Base-by-base conservation (phyloP, 176 grass and related monocot genomes). In the Triticum monococcum region DNA sequence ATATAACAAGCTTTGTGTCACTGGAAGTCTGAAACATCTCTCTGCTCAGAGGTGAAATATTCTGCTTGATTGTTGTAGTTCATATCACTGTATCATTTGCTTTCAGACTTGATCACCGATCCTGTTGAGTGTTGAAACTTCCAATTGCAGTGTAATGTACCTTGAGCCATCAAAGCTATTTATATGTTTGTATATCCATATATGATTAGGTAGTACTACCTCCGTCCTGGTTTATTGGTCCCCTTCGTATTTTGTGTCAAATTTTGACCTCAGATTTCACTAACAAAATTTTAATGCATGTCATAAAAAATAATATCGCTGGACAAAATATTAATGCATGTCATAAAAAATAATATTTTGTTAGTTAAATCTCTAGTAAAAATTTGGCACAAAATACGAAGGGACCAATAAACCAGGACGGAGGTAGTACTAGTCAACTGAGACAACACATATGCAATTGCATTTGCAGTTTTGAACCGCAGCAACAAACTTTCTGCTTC, bases 111-210 rank as follows among this genome's bases (percentile, higher is more conserved):
- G 13, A 50, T 62, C 45, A 65, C 30, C 0, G 37, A 90, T 64
- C 36, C 28, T 70, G 48, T 62, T 57, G 37, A 24, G 52, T 23
- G 31, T 37, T 67, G 76, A 77, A 82, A 77, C 23, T 69, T 69
- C 43, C 28, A 69, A 82, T 7, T 48, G 46, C 37, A n/a, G 32
- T 81, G 70, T 61, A 62, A n/a, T 81, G 28, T 59, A 46, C 12
- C 36, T 69, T 48, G 83, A 86, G 28, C 46, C 71, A 81, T 81
- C 33, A 46, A 81, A n/a, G 56, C 63, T 83, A 56, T 85, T 73
- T 75, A 26, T 52, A 16, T 81, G 20, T 83, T 46, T 14, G 2
- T 68, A 66, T 81, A 20, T 59, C 16, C 16, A 16, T 54, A 54
- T 54, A 18, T 8, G 26, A 48, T 26, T 74, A 74, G 71, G 40